Evolutionary conservation across 768 basidiomycete genomes (phyloP).

Genomic region (Mycena rebaudengoi): DNA sequence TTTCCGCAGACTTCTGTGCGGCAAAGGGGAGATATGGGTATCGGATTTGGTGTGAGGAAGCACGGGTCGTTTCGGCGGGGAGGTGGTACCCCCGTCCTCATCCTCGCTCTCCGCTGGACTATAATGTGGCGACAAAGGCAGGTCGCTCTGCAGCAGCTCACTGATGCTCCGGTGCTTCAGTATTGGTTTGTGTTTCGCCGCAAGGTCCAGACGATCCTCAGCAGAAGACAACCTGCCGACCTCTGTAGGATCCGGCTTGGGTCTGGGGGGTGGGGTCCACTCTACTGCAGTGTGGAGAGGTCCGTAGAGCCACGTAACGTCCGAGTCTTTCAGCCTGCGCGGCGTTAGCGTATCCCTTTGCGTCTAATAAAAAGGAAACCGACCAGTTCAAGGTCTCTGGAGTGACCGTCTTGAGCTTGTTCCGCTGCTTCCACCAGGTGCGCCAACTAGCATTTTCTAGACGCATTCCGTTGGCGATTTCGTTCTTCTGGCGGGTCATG

Average conservation of each 20-base stretch:
- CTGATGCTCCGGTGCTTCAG: constrained; percentile 94
- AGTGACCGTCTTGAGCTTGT: constrained; percentile 92
- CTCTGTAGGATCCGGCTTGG: constrained; percentile 48
- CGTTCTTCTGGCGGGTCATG: constrained; percentile 98
- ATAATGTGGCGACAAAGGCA: constrained; percentile 69
- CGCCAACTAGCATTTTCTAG: constrained; percentile 99
- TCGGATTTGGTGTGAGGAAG: constrained; percentile 90
- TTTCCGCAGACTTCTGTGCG: constrained; percentile 61
- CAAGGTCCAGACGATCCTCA: constrained; percentile 62
- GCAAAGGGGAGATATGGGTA: constrained; percentile 71
- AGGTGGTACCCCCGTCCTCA: constrained; percentile 47
- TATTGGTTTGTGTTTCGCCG: constrained; percentile 77
- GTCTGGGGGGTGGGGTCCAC: constrained; percentile 75
- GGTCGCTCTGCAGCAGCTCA: constrained; percentile 84
- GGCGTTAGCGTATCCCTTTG: constrained; percentile 23
- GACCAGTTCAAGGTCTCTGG: constrained; percentile 99
- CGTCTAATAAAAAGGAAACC: constrained; percentile 36
- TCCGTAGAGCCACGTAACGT: constrained; percentile 99
- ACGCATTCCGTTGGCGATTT: constrained; percentile 92
- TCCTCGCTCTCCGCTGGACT: constrained; percentile 65
- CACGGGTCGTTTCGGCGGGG: constrained; percentile 56
- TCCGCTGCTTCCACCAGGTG: constrained; percentile 99
- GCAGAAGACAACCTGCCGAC: constrained; percentile 49
- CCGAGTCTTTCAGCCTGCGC: constrained; percentile 95
- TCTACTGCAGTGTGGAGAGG: constrained; percentile 95